Evolutionary conservation across 345 rosid species (phyloP).

Genomic region (Atalantia buxifolia): DNA sequence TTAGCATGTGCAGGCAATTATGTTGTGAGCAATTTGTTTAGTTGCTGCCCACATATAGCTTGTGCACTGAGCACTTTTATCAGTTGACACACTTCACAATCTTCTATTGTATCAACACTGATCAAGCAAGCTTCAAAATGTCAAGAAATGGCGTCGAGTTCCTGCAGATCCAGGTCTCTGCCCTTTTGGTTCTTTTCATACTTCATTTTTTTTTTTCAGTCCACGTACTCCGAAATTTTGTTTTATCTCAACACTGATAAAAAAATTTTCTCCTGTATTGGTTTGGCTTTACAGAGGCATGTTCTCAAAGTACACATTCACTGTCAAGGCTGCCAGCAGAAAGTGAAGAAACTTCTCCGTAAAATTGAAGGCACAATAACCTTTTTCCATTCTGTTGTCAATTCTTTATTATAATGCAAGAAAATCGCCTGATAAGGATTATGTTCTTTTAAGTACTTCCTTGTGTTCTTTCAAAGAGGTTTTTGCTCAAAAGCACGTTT

Average conservation of each 20-base stretch:
- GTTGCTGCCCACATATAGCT: background rate
- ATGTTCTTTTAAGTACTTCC: background rate
- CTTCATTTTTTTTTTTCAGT: background rate
- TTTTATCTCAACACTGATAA: background rate
- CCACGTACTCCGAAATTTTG: background rate
- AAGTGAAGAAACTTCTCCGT: constrained; percentile 61
- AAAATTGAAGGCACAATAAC: constrained; percentile 59
- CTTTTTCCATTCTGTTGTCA: background rate
- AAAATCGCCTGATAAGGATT: no score
- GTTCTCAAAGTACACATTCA: constrained; percentile 62
- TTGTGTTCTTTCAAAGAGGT: background rate
- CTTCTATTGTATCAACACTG: background rate
- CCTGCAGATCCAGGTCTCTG: constrained; percentile 35
- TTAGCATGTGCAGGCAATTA: background rate
- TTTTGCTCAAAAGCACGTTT: background rate
- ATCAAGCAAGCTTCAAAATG: constrained; percentile 23
- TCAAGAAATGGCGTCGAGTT: constrained; percentile 32
- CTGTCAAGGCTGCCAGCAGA: constrained; percentile 71
- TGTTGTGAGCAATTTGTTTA: background rate
- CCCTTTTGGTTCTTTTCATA: background rate
- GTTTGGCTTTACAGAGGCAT: constrained; percentile 40
- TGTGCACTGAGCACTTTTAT: background rate
- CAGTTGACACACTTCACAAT: background rate
- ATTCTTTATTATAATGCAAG: no score
- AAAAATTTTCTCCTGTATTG: background rate